These are phyloP conservation scores for Straminergon stramineum DNA, from an alignment of 225 moss, liverwort and hornwort species.

Conservation along the genomic window DNA sequence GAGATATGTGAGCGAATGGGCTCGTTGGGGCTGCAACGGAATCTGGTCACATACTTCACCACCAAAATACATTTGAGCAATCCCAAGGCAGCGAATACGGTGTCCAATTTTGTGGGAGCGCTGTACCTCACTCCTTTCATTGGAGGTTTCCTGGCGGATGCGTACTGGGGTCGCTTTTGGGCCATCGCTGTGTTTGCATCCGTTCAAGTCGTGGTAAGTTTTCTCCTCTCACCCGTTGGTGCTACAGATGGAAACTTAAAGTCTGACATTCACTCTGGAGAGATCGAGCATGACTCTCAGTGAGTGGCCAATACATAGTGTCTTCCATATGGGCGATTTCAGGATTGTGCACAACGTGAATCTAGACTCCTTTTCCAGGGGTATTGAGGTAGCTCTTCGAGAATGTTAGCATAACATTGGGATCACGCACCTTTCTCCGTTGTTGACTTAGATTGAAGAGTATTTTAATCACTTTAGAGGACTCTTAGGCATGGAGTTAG, in stretches of 20 bases:
- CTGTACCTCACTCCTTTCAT: slow-evolving; percentile 95
- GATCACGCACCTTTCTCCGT: background rate
- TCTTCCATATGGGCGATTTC: background rate
- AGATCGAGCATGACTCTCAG: background rate
- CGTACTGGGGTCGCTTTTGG: slow-evolving; percentile 87
- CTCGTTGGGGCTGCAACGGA: slow-evolving; percentile 82
- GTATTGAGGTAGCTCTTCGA: background rate
- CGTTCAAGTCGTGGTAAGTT: slow-evolving; percentile 62
- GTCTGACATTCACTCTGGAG: background rate
- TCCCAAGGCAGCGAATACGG: slow-evolving; percentile 84
- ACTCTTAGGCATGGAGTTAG: background rate
- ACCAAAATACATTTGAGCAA: slow-evolving; percentile 70
- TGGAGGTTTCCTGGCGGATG: slow-evolving; percentile 91
- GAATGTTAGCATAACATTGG: background rate
- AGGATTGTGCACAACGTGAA: background rate
- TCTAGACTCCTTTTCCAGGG: background rate
- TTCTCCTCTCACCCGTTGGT: background rate
- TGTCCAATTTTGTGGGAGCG: slow-evolving; percentile 93
- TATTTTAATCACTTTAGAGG: background rate
- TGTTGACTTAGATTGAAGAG: background rate
- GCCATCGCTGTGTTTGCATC: slow-evolving; percentile 61
- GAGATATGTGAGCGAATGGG: slow-evolving; percentile 94
- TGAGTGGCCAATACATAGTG: background rate
- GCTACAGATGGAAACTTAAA: background rate
- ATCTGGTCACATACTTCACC: slow-evolving; percentile 78